Percentiles rank a stretch among this genome's conserved stretches.
Conservation (phyloP, 768 basidiomycete genomes). For the Mycena kentingensis region DNA sequence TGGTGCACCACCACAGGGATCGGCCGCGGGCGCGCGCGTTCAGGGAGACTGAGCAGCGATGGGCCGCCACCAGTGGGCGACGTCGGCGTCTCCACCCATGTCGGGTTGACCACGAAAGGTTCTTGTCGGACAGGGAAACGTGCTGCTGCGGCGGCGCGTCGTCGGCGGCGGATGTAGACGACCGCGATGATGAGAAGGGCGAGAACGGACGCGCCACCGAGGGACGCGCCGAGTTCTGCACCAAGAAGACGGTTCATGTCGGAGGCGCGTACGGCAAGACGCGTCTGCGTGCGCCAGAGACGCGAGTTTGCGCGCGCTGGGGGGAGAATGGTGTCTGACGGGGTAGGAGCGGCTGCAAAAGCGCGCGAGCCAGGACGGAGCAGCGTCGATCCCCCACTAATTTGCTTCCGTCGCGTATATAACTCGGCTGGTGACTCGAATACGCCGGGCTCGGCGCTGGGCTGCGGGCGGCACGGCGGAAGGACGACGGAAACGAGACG, state of each 20-base stretch:
- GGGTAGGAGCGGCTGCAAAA: too few relatives aligned
- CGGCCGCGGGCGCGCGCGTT: slow-evolving; percentile 14
- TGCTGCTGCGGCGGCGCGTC: not conserved
- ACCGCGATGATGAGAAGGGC: not conserved
- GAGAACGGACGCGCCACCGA: slow-evolving; percentile 12
- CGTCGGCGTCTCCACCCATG: slow-evolving; percentile 9
- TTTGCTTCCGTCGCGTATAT: too few relatives aligned
- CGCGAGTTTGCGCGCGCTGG: not conserved
- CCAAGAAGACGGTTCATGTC: slow-evolving; percentile 10
- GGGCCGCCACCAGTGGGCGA: slow-evolving; percentile 2
- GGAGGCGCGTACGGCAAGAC: not conserved
- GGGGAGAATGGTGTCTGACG: not conserved
- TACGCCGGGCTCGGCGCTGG: too few relatives aligned
- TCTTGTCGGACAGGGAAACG: slow-evolving; percentile 10
- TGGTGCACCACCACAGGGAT: slow-evolving; percentile 5
- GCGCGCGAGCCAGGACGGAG: too few relatives aligned
- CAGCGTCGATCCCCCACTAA: too few relatives aligned
- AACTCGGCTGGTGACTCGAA: too few relatives aligned
- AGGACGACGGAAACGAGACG: too few relatives aligned
- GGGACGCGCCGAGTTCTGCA: slow-evolving; percentile 11
- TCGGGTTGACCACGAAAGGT: slow-evolving; percentile 18
- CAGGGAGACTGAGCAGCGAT: slow-evolving; percentile 18
- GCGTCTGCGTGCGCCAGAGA: not conserved
- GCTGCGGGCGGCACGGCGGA: too few relatives aligned
- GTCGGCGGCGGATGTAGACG: slow-evolving; percentile 3